Evolutionary conservation across 306 rosid species (phyloP).

Genomic region (Senna siamea): DNA sequence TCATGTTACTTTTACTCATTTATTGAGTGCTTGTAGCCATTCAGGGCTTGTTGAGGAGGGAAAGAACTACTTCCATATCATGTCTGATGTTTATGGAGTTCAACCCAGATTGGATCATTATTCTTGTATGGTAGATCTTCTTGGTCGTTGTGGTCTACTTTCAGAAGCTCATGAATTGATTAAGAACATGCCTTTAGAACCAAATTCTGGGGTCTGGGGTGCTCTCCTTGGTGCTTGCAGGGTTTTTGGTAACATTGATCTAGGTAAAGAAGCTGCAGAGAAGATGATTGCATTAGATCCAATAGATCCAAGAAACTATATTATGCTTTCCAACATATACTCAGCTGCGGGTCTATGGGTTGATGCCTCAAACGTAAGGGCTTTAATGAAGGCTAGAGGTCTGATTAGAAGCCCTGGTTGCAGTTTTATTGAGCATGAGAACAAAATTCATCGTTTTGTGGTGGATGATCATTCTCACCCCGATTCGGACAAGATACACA

Average conservation of each 20-base stretch:
- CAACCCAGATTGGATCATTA: slow-evolving; percentile 73
- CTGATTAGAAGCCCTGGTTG: slow-evolving; percentile 57
- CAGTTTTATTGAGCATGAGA: slow-evolving; percentile 67
- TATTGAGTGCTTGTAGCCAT: slow-evolving; percentile 84
- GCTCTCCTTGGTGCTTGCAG: slow-evolving; percentile 83
- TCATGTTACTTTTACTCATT: slow-evolving; percentile 80
- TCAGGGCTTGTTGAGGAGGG: slow-evolving; percentile 77
- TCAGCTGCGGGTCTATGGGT: slow-evolving; percentile 70
- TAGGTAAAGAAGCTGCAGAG: slow-evolving; percentile 77
- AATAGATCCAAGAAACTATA: slow-evolving; percentile 67
- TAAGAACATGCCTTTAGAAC: slow-evolving; percentile 64
- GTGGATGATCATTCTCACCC: slow-evolving; percentile 74
- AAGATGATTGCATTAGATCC: slow-evolving; percentile 63
- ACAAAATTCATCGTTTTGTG: slow-evolving; percentile 57
- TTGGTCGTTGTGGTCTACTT: slow-evolving; percentile 68
- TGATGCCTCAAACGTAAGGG: slow-evolving; percentile 68
- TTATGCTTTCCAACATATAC: slow-evolving; percentile 73
- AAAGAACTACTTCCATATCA: slow-evolving; percentile 56
- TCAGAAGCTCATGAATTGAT: slow-evolving; percentile 65
- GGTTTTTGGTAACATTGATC: slow-evolving; percentile 54
- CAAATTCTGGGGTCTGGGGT: slow-evolving; percentile 84
- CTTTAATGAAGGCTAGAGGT: slow-evolving; percentile 65
- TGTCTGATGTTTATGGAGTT: slow-evolving; percentile 60
- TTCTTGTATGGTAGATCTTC: slow-evolving; percentile 91
- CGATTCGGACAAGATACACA: slow-evolving; percentile 57